Evolutionary conservation across 164 flowering plant genomes (phyloP), one percentile per base, ranked within the genome.

Genomic region (Tetrastigma voinierianum): DNA sequence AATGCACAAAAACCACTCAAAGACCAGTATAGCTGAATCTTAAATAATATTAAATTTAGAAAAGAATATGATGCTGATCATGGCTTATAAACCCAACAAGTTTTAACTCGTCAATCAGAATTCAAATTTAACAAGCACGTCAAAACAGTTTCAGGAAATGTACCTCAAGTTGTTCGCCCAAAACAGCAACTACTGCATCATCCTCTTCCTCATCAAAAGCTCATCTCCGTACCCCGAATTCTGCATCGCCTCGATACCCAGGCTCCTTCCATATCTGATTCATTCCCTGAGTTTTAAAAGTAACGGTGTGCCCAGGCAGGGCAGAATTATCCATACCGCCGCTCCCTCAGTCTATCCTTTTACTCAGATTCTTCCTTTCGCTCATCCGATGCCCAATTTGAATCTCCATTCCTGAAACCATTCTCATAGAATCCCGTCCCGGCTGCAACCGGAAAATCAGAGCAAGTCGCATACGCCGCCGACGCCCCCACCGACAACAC

Each of bases 351-450:
- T 61, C 83, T 63, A 78, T 83, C 46, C 81, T 90, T 68, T 74
- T 74, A 83, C 85, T 76, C 76, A 70, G 66, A 59, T 74, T 76
- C 79, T 46, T 78, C 7, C 78, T 86, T 68, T 90, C 97, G 11
- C 96, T 83, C 63, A 69, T 91, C 97, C 44, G 97, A 88, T 8
- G 80, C 80, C 98, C 97, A 94, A 77, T 81, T 84, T 18, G 75
- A 83, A 24, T 89, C 96, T 67, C 84, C 96, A 65, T 82, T 89
- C 65, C 78, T 83, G n/a, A 67, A 93, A 91, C 72, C 91, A 72
- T 79, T 93, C 98, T 52, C 98, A 96, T 94, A 51, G 98, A 90
- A 72, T 94, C n/a, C 98, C 24, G 98, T 94, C 55, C 87, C 91
- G 12, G 74, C 84, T 21, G 89, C 90, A 57, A 86, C 70, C 3